Conservation (phyloP, 2,329 filamentous ascomycete species). For the Davidsoniella virescens region DNA sequence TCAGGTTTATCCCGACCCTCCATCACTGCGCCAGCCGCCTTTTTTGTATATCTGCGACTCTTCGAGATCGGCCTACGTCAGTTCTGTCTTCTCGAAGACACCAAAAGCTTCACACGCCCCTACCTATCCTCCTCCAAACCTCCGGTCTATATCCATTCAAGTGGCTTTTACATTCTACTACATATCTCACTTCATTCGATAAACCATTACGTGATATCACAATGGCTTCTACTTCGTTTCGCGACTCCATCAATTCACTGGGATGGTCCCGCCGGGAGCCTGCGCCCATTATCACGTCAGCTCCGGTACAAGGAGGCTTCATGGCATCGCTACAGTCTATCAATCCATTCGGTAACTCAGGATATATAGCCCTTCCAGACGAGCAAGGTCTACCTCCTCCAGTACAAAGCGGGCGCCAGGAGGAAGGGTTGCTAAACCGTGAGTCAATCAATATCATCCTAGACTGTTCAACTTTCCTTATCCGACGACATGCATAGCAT, state of each 20-base stretch:
- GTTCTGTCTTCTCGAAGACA: too few species aligned
- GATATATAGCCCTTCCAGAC: conserved; percentile 77
- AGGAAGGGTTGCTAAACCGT: conserved; percentile 91
- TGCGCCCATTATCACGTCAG: conserved; percentile 60
- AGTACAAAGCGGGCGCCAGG: conserved; percentile 68
- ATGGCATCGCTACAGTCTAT: conserved; percentile 66
- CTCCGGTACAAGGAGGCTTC: conserved; percentile 50
- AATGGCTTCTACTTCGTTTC: conserved; percentile 81
- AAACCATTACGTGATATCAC: conserved; percentile 11
- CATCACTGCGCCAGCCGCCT: too few species aligned
- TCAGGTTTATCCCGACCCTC: too few species aligned
- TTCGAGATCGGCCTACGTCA: too few species aligned
- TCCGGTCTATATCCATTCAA: too few species aligned
- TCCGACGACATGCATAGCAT: neutral
- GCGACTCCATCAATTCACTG: conserved; percentile 85
- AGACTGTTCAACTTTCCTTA: conserved; percentile 12
- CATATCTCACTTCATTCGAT: neutral
- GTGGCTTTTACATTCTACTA: neutral
- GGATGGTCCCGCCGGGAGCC: conserved; percentile 81
- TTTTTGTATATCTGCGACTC: too few species aligned
- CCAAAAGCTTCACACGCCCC: too few species aligned
- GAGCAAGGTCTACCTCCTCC: conserved; percentile 27
- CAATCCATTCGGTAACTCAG: conserved; percentile 74
- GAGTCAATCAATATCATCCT: conserved; percentile 33
- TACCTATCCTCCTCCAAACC: too few species aligned